phyloP scores from a whole-genome alignment of 208 protist species.

The Borovskyia barvae region DNA sequence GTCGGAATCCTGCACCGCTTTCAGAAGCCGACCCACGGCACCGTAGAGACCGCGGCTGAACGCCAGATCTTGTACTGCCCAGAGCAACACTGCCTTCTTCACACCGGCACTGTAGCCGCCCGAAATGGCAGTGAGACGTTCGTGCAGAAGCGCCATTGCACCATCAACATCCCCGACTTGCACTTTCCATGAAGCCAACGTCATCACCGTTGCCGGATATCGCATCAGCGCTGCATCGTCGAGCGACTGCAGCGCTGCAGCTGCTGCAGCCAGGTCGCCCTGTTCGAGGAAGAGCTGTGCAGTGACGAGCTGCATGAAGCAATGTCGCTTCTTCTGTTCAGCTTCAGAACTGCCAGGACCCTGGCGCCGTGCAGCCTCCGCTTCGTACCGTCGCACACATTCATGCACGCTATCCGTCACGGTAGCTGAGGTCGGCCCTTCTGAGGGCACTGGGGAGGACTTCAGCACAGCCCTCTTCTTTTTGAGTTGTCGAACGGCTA shows the following conservation, averaged over 20 bases:
- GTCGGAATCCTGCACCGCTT: conserved; percentile 26
- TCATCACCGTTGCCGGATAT: conserved; percentile 49
- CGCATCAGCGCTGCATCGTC: conserved; percentile 30
- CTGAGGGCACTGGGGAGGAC: not conserved
- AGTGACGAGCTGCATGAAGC: conserved; percentile 48
- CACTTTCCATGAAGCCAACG: conserved; percentile 54
- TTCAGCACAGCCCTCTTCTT: conserved; percentile 32
- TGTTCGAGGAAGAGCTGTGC: conserved; percentile 80
- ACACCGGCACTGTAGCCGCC: not conserved
- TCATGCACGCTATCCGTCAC: conserved; percentile 18
- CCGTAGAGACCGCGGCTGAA: conserved; percentile 26
- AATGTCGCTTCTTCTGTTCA: not conserved
- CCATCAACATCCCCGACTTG: conserved; percentile 33
- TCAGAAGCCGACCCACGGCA: conserved; percentile 46
- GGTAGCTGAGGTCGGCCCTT: conserved; percentile 2
- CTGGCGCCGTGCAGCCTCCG: conserved; percentile 5
- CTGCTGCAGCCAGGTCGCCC: conserved; percentile 55
- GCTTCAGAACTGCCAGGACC: conserved; percentile 11
- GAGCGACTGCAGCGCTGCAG: conserved; percentile 32
- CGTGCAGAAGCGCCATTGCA: conserved; percentile 39
- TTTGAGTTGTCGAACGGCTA: conserved; percentile 61
- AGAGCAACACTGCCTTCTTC: conserved; percentile 51
- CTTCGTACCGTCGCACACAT: conserved; percentile 23
- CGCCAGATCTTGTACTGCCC: conserved; percentile 62
- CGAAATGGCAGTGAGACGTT: conserved; percentile 17